A percentile compares a stretch with the other conserved stretches of the same genome.
Conservation (phyloP, 2,329 filamentous ascomycete species). For the Xylaria digitata region DNA sequence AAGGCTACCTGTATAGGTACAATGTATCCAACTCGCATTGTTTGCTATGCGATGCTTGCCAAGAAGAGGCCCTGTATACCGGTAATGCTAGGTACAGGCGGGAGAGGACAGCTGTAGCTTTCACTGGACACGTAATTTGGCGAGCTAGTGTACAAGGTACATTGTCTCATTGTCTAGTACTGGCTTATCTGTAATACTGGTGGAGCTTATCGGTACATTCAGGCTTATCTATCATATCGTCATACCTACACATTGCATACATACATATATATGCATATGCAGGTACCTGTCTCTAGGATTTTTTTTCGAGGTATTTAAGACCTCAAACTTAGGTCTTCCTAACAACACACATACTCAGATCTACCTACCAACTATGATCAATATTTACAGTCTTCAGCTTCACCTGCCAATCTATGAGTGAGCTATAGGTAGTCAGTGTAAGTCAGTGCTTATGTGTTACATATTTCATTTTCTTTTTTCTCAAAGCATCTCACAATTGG, state of each 20-base stretch:
- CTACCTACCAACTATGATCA: too few species aligned
- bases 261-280: too few species aligned
- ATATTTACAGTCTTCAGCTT: not conserved
- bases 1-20: conserved; percentile 14
- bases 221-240: not conserved
- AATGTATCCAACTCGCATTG: conserved; percentile 13
- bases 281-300: too few species aligned
- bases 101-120: conserved; percentile 50
- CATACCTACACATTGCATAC: not conserved
- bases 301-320: too few species aligned
- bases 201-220: not conserved
- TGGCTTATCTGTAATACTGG: not conserved
- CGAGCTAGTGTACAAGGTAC: not conserved
- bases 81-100: conserved; percentile 10
- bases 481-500: not conserved
- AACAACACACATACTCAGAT: too few species aligned
- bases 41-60: conserved; percentile 27
- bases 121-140: conserved; percentile 32
- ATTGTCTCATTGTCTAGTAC: too few species aligned
- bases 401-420: not conserved
- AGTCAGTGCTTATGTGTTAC: conserved; percentile 6
- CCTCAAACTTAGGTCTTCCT: too few species aligned
- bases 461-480: too few species aligned
- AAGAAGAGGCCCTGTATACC: conserved; percentile 20
- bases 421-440: not conserved